Conservation (phyloP, 345 rosid genomes). For the Citrus mangshanensis region DNA sequence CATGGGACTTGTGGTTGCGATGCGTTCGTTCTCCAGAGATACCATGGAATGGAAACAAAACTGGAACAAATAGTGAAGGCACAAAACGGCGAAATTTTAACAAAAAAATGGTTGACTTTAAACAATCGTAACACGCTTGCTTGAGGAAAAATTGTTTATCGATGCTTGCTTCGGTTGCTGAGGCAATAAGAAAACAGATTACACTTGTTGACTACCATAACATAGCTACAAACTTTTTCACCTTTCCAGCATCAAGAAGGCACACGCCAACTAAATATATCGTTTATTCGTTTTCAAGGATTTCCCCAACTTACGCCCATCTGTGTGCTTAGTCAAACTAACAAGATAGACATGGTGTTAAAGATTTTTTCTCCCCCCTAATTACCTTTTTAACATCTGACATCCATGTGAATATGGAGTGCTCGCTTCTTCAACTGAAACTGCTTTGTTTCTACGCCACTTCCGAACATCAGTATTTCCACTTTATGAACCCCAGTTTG, state of each 20-base stretch:
- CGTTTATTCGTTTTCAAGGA: not conserved
- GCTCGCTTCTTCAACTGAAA: not conserved
- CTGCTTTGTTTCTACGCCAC: not conserved
- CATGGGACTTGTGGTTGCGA: no score
- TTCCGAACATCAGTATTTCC: not conserved
- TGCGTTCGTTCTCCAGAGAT: no score
- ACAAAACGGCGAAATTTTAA: not conserved
- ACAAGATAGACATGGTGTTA: no score
- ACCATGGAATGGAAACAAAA: not conserved
- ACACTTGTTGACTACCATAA: no score
- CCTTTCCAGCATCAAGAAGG: not conserved
- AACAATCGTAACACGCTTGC: not conserved
- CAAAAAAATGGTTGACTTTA: not conserved
- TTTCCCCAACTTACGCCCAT: not conserved
- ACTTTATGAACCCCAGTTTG: slow-evolving; percentile 59
- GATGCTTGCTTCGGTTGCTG: not conserved
- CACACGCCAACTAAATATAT: not conserved
- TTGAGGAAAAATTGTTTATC: not conserved
- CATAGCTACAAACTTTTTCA: not conserved
- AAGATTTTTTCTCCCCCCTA: not conserved
- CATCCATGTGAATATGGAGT: not conserved
- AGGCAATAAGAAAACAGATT: no score
- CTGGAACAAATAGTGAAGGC: not conserved
- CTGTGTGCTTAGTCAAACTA: not conserved
- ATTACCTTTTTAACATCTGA: no score